Evolutionary conservation across 2,329 filamentous ascomycete species (phyloP).

Genomic region (Waltergamsia citrina): DNA sequence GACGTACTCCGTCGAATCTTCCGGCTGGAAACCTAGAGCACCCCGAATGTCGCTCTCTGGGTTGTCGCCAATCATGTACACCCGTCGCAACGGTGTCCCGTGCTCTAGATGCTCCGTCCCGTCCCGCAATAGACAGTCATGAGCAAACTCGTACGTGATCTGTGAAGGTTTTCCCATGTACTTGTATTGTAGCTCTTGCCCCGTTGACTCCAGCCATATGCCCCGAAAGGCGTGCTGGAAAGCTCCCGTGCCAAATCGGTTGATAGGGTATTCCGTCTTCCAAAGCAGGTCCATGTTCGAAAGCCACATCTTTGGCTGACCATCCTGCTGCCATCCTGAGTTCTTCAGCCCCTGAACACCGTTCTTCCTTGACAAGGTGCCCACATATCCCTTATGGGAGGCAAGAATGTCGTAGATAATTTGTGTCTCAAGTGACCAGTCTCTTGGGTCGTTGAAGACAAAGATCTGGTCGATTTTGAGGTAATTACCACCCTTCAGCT

Average conservation of each 20-base stretch:
- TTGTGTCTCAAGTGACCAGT: constrained; percentile 88
- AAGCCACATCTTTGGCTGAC: constrained; percentile 75
- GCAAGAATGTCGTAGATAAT: constrained; percentile 76
- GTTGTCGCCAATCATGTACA: constrained; percentile 94
- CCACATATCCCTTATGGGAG: constrained; percentile 68
- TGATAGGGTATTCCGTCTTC: constrained; percentile 76
- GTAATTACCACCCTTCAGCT: constrained; percentile 9
- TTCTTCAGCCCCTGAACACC: constrained; percentile 55
- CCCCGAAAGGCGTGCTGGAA: constrained; percentile 77
- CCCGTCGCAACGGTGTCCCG: constrained; percentile 47
- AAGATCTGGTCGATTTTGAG: constrained; percentile 85
- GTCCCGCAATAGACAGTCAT: constrained; percentile 55
- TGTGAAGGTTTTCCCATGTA: constrained; percentile 77
- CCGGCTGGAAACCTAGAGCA: constrained; percentile 65
- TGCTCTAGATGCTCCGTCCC: constrained; percentile 20
- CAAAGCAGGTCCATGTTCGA: constrained; percentile 87
- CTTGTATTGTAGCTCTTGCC: constrained; percentile 48
- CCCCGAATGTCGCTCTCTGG: constrained; percentile 85
- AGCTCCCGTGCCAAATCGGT: constrained; percentile 83
- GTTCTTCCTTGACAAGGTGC: constrained; percentile 70
- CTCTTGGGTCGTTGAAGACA: constrained; percentile 90
- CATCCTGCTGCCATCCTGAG: constrained; percentile 71
- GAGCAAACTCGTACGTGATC: constrained; percentile 72
- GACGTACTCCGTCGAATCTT: constrained; percentile 62
- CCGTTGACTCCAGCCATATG: constrained; percentile 67